phyloP scores from a whole-genome alignment of 441 rosid species.

The Mallotus japonicus region DNA sequence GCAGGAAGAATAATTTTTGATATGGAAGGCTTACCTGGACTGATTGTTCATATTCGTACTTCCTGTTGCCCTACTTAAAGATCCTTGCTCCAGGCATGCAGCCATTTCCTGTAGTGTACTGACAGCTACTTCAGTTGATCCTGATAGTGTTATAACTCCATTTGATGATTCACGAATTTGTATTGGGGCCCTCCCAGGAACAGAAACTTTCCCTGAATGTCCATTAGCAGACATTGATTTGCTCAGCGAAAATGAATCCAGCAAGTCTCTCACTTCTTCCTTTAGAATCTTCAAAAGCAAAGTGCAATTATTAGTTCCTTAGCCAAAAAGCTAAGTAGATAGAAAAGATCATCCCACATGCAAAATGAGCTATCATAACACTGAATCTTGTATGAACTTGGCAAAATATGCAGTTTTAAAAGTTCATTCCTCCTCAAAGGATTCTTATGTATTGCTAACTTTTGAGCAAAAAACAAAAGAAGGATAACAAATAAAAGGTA shows the following conservation, averaged over 20 bases:
- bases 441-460: not conserved
- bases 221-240: constrained; percentile 60
- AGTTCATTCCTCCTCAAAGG: not conserved
- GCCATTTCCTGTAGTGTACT: constrained; percentile 84
- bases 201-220: constrained; percentile 51
- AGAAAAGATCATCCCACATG: not conserved
- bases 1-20: not conserved
- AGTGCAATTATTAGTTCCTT: not conserved
- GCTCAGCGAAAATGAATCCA: constrained; percentile 56
- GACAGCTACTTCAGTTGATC: constrained; percentile 86
- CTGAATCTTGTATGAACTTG: not conserved
- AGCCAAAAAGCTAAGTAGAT: not conserved
- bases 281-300: constrained; percentile 68
- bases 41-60: constrained; percentile 98
- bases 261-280: constrained; percentile 95
- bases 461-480: not conserved
- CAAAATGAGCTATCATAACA: not conserved
- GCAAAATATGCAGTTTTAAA: not conserved
- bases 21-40: constrained; percentile 58
- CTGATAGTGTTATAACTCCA: constrained; percentile 94
- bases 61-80: constrained; percentile 90
- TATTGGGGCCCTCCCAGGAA: constrained; percentile 82
- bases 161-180: constrained; percentile 96
- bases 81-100: constrained; percentile 93
- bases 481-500: not conserved